phyloP scores from a whole-genome alignment of 2,329 filamentous ascomycete species.

The Chrysoporthe austroafricana region DNA sequence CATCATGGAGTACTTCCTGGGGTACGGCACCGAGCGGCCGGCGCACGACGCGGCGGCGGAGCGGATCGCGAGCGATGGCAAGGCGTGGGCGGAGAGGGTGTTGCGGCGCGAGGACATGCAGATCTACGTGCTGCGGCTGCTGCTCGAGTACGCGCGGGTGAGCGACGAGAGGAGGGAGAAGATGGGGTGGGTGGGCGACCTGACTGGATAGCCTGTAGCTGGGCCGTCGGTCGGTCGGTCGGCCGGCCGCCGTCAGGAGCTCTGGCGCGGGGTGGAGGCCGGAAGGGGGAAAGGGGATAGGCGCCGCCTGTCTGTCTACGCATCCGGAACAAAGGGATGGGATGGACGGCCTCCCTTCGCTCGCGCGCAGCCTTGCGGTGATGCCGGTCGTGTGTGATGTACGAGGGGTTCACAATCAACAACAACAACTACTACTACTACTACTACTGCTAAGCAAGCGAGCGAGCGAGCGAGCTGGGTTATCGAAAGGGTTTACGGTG shows the following conservation, averaged over 20 bases:
- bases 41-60: constrained; percentile 62
- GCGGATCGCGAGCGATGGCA: constrained; percentile 67
- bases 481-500: not conserved
- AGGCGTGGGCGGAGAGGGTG: constrained; percentile 70
- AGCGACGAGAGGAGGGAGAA: constrained; percentile 54
- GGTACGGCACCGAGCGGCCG: constrained; percentile 46
- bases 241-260: no score
- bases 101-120: constrained; percentile 74
- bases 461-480: not conserved
- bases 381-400: no score
- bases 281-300: no score
- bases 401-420: no score
- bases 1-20: constrained; percentile 75
- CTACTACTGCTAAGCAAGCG: no score
- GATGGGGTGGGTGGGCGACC: constrained; percentile 61
- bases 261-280: not conserved
- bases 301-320: not conserved
- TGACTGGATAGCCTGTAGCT: constrained; percentile 32
- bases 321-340: constrained; percentile 4
- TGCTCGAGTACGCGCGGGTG: constrained; percentile 66
- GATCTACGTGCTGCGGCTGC: constrained; percentile 67
- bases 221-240: no score
- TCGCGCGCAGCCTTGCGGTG: no score
- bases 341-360: not conserved
- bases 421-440: no score